Percentiles rank a stretch among this genome's conserved stretches.
phyloP scores from a whole-genome alignment of 179 eudicot genomes.

The Sideroxylon spinosum region DNA sequence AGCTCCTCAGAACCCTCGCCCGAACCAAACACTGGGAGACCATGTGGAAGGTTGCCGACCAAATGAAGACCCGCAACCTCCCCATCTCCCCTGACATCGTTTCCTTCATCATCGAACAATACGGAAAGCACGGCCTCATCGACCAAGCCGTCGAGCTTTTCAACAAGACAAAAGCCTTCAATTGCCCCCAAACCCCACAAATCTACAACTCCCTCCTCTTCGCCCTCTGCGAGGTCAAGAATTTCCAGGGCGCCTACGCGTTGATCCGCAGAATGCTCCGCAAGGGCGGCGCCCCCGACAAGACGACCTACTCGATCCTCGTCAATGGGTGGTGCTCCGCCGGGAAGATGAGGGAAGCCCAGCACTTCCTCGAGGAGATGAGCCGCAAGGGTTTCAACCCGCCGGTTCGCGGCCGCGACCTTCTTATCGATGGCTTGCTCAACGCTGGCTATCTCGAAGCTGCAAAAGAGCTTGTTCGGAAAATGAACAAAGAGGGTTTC shows the following conservation, averaged over 20 bases:
- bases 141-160: slow-evolving; percentile 82
- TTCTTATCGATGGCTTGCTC: slow-evolving; percentile 75
- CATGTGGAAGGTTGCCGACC: slow-evolving; percentile 88
- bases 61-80: slow-evolving; percentile 36
- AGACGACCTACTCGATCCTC: slow-evolving; percentile 72
- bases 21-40: slow-evolving; percentile 70
- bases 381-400: slow-evolving; percentile 82
- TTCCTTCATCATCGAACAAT: slow-evolving; percentile 66
- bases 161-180: slow-evolving; percentile 49
- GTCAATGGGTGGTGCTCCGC: slow-evolving; percentile 93
- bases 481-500: slow-evolving; percentile 83
- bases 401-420: slow-evolving; percentile 85
- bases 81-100: slow-evolving; percentile 49
- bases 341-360: slow-evolving; percentile 85
- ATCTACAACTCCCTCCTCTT: slow-evolving; percentile 69
- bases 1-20: slow-evolving; percentile 67
- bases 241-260: slow-evolving; percentile 85
- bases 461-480: slow-evolving; percentile 68
- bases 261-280: slow-evolving; percentile 81
- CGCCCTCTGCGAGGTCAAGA: slow-evolving; percentile 74
- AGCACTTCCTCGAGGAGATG: slow-evolving; percentile 83
- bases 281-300: slow-evolving; percentile 61
- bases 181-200: slow-evolving; percentile 52
- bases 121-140: slow-evolving; percentile 57
- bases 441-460: slow-evolving; percentile 88